Evolutionary conservation across 257 asterid species (phyloP).

Genomic region (Datura wrightii): DNA sequence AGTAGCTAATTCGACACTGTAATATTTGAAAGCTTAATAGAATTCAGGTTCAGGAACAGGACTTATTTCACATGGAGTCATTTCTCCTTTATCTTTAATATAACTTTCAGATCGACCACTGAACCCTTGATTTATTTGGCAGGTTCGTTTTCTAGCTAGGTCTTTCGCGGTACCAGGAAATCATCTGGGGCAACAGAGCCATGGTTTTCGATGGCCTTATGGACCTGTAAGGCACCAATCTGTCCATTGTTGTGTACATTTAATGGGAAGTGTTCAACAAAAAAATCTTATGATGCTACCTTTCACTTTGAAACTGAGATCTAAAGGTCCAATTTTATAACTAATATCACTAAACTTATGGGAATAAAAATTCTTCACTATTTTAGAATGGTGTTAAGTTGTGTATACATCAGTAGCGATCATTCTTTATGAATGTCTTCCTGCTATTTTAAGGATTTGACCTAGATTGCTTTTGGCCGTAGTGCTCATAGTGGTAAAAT

Average conservation of each 20-base stretch:
- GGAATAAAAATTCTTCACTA: not conserved
- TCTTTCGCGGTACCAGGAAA: slow-evolving; percentile 96
- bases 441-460: not conserved
- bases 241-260: not conserved
- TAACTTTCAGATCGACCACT: not conserved
- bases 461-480: not conserved
- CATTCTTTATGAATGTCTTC: not conserved
- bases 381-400: not conserved
- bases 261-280: not conserved
- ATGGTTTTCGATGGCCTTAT: slow-evolving; percentile 98
- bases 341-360: not conserved
- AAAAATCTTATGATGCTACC: not conserved
- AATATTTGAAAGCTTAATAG: not conserved
- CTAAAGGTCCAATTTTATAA: not conserved
- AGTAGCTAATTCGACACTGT: not conserved
- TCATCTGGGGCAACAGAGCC: slow-evolving; percentile 98
- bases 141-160: slow-evolving; percentile 97
- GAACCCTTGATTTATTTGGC: slow-evolving; percentile 35
- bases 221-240: slow-evolving; percentile 75
- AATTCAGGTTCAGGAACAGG: not conserved
- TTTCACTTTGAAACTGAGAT: not conserved
- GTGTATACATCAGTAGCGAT: not conserved
- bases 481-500: not conserved
- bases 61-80: not conserved
- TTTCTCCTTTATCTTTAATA: not conserved